phyloP scores from a whole-genome alignment of 441 rosid species.

The Isatis lusitanica region DNA sequence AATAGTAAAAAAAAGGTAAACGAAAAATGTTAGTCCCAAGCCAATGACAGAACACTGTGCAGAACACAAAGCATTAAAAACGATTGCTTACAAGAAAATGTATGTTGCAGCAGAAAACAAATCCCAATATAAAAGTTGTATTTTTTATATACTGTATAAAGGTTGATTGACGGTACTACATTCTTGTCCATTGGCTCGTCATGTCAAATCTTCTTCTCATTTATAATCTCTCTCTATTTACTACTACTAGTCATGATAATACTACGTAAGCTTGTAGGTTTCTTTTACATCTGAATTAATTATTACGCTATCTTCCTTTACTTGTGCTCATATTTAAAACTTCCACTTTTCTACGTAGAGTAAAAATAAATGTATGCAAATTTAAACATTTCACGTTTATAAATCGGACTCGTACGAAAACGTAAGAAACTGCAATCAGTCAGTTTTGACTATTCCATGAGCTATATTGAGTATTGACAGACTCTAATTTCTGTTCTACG shows the following conservation, averaged over 20 bases:
- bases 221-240: background rate
- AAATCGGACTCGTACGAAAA: background rate
- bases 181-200: constrained; percentile 41
- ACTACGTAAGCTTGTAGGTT: background rate
- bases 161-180: constrained; percentile 40
- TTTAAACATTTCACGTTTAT: background rate
- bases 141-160: background rate
- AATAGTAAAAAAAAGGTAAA: background rate
- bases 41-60: constrained; percentile 28
- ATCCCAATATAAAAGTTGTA: constrained; percentile 22
- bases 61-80: constrained; percentile 40
- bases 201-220: constrained; percentile 35
- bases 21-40: constrained; percentile 21
- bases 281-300: background rate
- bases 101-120: constrained; percentile 37
- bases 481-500: background rate
- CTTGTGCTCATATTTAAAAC: background rate
- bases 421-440: background rate
- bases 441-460: constrained; percentile 11
- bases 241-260: background rate
- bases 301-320: background rate
- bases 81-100: constrained; percentile 38
- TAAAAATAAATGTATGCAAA: background rate
- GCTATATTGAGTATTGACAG: background rate
- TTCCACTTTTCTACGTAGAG: background rate